These are phyloP conservation scores for Ceratobasidium sp. DNA, from an alignment of 1,284 basidiomycete species.

Conservation along the genomic window DNA sequence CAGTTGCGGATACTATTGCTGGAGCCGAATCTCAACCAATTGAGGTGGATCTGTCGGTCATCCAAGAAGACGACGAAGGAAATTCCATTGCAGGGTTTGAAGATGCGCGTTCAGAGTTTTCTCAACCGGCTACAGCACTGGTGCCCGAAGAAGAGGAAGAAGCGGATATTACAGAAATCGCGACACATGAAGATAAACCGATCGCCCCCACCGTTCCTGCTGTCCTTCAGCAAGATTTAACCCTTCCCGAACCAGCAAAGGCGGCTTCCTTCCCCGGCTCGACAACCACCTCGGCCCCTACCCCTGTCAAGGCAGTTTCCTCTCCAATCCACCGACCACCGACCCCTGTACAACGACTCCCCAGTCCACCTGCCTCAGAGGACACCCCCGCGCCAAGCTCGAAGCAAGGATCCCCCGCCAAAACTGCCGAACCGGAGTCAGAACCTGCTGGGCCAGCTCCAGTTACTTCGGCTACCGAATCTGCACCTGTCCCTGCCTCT, in stretches of 20 bases:
- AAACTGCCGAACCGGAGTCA: slow-evolving; percentile 11
- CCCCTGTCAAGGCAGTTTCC: slow-evolving; percentile 8
- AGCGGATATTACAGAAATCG: slow-evolving; percentile 11
- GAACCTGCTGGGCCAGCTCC: neutral
- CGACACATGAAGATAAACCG: neutral
- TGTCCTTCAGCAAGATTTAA: neutral
- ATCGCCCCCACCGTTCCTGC: neutral
- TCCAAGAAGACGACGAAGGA: slow-evolving; percentile 44
- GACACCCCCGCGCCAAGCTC: slow-evolving; percentile 25
- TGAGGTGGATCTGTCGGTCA: slow-evolving; percentile 35
- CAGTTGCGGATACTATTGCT: neutral
- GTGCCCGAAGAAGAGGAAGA: slow-evolving; percentile 9
- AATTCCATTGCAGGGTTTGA: slow-evolving; percentile 30
- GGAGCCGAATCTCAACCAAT: slow-evolving; percentile 24
- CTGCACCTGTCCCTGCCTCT: neutral
- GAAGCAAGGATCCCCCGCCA: slow-evolving; percentile 17
- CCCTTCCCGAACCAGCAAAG: neutral
- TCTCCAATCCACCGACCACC: slow-evolving; percentile 4
- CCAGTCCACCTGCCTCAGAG: slow-evolving; percentile 42
- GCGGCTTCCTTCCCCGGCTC: neutral
- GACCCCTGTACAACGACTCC: slow-evolving; percentile 23
- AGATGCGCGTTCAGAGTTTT: slow-evolving; percentile 37
- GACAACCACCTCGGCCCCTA: neutral
- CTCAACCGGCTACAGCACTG: slow-evolving; percentile 13
- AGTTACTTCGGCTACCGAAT: neutral